Evolutionary conservation across 208 protist species (phyloP).

Genomic region (Trypanosoma theileri): DNA sequence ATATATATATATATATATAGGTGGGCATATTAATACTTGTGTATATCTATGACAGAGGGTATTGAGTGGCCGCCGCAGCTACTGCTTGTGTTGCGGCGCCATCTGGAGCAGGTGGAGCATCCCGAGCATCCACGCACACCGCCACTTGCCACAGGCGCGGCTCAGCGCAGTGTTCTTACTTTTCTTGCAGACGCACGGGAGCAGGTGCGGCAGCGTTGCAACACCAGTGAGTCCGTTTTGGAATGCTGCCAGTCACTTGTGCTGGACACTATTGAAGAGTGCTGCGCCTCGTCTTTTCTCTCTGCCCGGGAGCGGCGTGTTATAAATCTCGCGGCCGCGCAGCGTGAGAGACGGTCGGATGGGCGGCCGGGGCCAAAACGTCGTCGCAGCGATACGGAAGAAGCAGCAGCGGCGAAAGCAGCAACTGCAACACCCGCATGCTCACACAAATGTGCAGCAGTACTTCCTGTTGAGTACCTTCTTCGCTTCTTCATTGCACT

Average conservation of each 20-base stretch:
- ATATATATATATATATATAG: background rate
- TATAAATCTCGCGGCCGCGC: conserved; percentile 34
- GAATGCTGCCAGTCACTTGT: conserved; percentile 57
- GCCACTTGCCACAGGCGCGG: conserved; percentile 29
- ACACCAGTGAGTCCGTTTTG: conserved; percentile 33
- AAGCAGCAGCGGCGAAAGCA: conserved; percentile 23
- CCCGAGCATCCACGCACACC: conserved; percentile 45
- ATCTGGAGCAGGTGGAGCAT: conserved; percentile 68
- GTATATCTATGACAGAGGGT: background rate
- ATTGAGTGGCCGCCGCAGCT: conserved; percentile 66
- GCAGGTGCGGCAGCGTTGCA: conserved; percentile 10
- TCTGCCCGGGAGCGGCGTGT: conserved; percentile 45
- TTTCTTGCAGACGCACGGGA: conserved; percentile 53
- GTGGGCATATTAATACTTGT: background rate
- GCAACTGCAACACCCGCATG: conserved; percentile 15
- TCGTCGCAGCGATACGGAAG: conserved; percentile 14
- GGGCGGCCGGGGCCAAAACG: conserved; percentile 20
- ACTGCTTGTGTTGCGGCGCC: conserved; percentile 36
- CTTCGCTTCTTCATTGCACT: conserved; percentile 74
- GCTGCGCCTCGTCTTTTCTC: conserved; percentile 68
- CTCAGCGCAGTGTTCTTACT: conserved; percentile 39
- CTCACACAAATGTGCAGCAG: conserved; percentile 43
- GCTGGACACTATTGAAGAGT: conserved; percentile 72
- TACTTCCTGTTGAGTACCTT: conserved; percentile 79
- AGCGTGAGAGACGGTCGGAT: conserved; percentile 29